Evolutionary conservation across 192 early-diverging fungal species (phyloP).

Genomic region (Blastocladiella britannica): DNA sequence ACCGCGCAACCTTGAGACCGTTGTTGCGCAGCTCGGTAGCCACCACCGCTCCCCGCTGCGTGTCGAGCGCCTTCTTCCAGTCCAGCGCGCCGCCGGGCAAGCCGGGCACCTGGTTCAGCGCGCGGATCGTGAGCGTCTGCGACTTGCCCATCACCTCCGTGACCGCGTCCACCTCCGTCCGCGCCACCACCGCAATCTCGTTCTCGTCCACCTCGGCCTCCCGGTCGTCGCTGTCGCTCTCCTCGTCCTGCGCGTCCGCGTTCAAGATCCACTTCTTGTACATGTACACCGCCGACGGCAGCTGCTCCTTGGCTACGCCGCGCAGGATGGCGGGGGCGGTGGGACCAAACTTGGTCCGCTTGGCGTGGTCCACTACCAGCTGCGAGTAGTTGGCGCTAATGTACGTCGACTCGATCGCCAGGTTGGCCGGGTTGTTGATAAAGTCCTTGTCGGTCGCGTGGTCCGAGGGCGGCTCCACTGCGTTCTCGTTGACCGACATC

Average conservation of each 20-base stretch:
- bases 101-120: constrained; percentile 78
- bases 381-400: constrained; percentile 66
- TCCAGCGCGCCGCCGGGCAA: constrained; percentile 65
- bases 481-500: constrained; percentile 88
- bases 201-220: constrained; percentile 27
- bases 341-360: constrained; percentile 31
- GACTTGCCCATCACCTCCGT: constrained; percentile 26
- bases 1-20: constrained; percentile 76
- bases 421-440: constrained; percentile 66
- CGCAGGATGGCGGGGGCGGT: constrained; percentile 57
- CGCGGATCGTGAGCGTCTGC: constrained; percentile 43
- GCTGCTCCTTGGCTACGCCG: constrained; percentile 21
- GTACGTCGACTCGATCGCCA: constrained; percentile 71
- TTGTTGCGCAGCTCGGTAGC: constrained; percentile 98
- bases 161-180: constrained; percentile 70
- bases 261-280: constrained; percentile 82
- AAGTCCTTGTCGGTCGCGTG: constrained; percentile 62
- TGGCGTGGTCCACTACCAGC: constrained; percentile 43
- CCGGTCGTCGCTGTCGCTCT: constrained; percentile 8
- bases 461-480: constrained; percentile 73
- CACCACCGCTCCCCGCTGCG: constrained; percentile 85
- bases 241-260: constrained; percentile 25
- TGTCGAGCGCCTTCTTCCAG: constrained; percentile 86
- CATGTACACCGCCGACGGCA: constrained; percentile 33
- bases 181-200: constrained; percentile 49